Base-by-base conservation (phyloP, 768 basidiomycete species). In the Ephemerocybe angulata region DNA sequence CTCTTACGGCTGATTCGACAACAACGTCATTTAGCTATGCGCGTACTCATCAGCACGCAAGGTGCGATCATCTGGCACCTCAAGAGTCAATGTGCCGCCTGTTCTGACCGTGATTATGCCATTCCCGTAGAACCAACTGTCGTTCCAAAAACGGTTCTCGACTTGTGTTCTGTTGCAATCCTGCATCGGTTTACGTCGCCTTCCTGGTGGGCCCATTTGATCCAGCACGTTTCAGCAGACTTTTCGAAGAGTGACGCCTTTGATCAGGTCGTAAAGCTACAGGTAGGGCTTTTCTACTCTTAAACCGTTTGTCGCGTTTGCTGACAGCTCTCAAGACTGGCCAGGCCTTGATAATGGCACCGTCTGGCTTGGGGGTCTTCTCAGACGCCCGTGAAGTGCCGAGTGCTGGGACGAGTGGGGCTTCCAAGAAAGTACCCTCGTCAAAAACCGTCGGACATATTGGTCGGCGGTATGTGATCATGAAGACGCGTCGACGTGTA, bases 141-240 rank as follows among this genome's bases (percentile, higher is more conserved):
- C 4, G 79, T 89, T 1, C 87, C 87, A 3, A 76, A 85, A 0
- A 81, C 84, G 0, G 67, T 90, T 2, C 70, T 90, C 1, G 87
- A 87, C 55, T 72, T 89, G 1, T 88, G 86, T 52, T 80, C 80
- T 1, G 70, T 88, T 0, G 67, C 81, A 0, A 79, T 90, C n/a
- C 59, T 88, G 2, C 88, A 89, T 58, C 75, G 88, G 1, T 90
- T 90, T 65, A 87, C 87, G 0, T 89, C 88, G 0, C 85, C 85
- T 0, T 75, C 84, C 1, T 89, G 88, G 88, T 87, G 86, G 83
- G 76, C 83, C 0, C 86, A 89, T 59, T 63, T 90, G 1, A 72
- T 78, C 1, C 79, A 83, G 19, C 87, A 88, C 60, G 84, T 89
- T 3, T 82, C 85, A 0, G 83, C 84, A 0, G 79, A 87, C 57